Evolutionary conservation across 2,329 filamentous ascomycete genomes (phyloP), one percentile per base, ranked within the genome.

Genomic region (Pestalotiopsis sp.): DNA sequence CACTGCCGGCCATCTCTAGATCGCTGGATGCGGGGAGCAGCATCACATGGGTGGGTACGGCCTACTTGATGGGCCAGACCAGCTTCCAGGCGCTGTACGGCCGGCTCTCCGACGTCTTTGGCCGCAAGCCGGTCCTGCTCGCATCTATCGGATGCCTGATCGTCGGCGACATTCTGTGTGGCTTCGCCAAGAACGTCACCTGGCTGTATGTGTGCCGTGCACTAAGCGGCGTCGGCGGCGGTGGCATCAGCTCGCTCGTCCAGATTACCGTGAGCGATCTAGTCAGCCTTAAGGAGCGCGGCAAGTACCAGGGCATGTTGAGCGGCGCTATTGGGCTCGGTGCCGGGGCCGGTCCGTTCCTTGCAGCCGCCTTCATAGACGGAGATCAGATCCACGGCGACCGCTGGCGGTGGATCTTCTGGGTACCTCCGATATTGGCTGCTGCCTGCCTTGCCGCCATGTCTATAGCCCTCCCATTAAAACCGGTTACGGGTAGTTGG

Each of bases 221-320:
- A 13, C 64, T 80, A 1, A 74, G 72, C 39, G 77, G 77, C n/a
- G 69, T 77, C 25, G 75, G 74, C 12, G 73, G 72, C 17, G 77
- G 77, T 4, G 75, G 77, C 2, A 71, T 79, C 45, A 72, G 67
- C 6, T 77, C 74, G 9, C 71, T 81, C 1, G 71, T 77, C 0
- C 76, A 77, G 73, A 81, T 81, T 49, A 79, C 80, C 13, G 76
- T 80, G 2, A 78, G 76, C 9, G 79, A 82, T 52, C 67, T 82
- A 6, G 74, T 78, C 0, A 80, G 77, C 1, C 66, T 82, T 20
- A 73, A 78, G 67, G 72, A 80, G 14, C 75, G 79, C 11, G 80
- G 79, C 1, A 79, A 80, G 66, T 78, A 80, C 59, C 77, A 81
- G 68, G 80, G 80, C 0, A 73, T 76, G 31, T 62, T 76, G 1